Base-by-base conservation (phyloP, 2,329 filamentous ascomycete species). In the Monilinia polystroma region DNA sequence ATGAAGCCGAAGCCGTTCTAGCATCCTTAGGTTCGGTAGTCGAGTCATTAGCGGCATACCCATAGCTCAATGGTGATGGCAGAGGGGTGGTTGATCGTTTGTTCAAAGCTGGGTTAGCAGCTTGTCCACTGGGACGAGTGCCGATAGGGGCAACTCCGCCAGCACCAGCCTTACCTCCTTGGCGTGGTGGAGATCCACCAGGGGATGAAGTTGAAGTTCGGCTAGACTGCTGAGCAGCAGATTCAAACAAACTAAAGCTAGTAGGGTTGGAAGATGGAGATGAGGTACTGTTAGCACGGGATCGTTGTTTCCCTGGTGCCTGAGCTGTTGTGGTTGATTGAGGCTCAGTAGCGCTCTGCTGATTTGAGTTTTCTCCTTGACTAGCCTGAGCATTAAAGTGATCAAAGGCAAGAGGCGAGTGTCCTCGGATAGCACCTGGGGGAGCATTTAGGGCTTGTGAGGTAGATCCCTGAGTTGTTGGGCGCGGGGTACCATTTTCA, bases 201-300 rank as follows among this genome's bases (percentile, higher is more conserved):
- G 93, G 92, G 32, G 94, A 97, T 0, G 94, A 96, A 72, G 88
- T 92, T 72, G 90, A 96, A 54, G 92, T 95, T 71, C 90, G 89
- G 77, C 83, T 91, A 55, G 86, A 85, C 77, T 90, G 89, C 78
- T 93, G 84, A 63, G 83, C 79, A 63, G 82, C 79, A 63, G 82
- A 83, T 66, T 90, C 87, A 71, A 88, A 89, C 41, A 85, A 77
- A 68, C 82, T 85, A 76, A 85, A 88, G 76, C 85, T 80, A 23
- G 81, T 78, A 3, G 85, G 82, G 77, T 87, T 89, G 38, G 88
- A 88, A 72, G 91, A 89, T 6, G 93, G 93, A 74, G 93, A 97
- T 43, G 91, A 87, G 68, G 90, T 93, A 83, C 91, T 96, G 79
- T 93, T 93, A 71, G 90, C 86, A 70, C 91, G 90, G 62, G 89